Base-by-base conservation (phyloP, 495 filamentous ascomycete species). In the Tirmania nivea region DNA sequence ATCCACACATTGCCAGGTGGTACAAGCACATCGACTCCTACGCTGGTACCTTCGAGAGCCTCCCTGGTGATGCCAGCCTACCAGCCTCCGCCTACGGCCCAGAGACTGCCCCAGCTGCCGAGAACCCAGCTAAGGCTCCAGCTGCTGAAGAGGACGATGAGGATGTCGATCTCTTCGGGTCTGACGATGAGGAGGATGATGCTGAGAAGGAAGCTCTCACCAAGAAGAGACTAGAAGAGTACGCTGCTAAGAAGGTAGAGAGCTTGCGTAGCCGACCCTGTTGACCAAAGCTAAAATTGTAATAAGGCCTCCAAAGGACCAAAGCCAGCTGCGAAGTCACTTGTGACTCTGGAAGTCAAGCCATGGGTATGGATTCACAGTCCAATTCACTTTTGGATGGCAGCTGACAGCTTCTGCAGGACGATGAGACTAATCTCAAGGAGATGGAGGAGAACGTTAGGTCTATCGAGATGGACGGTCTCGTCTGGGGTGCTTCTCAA, bases 21-120 rank as follows among this genome's bases (percentile, higher is more conserved):
- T 94, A 94, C 78, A 94, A 92, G 76, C 88, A 97, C 78, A 92
- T 94, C 66, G 77, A 80, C 60, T 80, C 82, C 57, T 94, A 83
- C 73, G 79, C 84, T 73, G 74, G 81, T 55, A 90, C 94, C 66
- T 96, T 96, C 76, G 70, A 81, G 59, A 81, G 81, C 56, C 83
- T 97, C 35, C 76, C 86, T 50, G 90, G 90, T 70, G 92, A 97
- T 69, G 76, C 88, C 60, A 84, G 84, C 65, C 82, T 84, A 73
- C 74, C 77, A 57, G 83, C 81, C 75, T 89, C 85, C 57, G 75
- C 80, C 63, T 97, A 96, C 71, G 90, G 92, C 57, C 92, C 90
- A 48, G 92, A 94, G 63, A 70, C 74, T 53, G 68, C 71, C 55
- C 80, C 81, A 67, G 71, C 81, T 50, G 78, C 88, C 49, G 59